Base-by-base conservation (phyloP, 768 basidiomycete genomes). In the Boletellus emodensis region DNA sequence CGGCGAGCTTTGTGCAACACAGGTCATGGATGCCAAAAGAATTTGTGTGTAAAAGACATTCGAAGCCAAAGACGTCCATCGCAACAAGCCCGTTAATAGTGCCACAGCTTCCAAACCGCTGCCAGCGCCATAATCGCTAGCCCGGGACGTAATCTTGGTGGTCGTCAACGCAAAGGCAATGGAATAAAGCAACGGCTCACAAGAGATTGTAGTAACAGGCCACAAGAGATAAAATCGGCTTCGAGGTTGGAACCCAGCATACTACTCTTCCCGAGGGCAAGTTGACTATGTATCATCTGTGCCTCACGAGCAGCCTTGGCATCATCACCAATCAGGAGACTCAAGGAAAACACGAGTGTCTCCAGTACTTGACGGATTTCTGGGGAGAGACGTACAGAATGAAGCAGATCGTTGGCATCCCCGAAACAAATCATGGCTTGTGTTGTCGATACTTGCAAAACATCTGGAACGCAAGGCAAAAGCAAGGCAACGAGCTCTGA, bases 281-380 rank as follows among this genome's bases (percentile, higher is more conserved):
- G 62, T 50, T 84, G 85, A 35, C 83, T 79, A 46, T 87, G 85
- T 71, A 86, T 79, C 66, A 86, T 75, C 51, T 87, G 84, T 14
- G 83, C 80, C 66, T 89, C 85, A 49, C 80, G 73, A n/a, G 82
- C 77, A 41, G 74, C 77, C 62, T 85, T 87, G 22, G 78, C 80
- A 49, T 88, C 86, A 56, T 87, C 85, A 35, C 82, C 83, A 30
- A 86, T 73, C 28, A 82, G 58, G 52, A 84, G 71, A 48, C 79
- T 79, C 39, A 89, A 64, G 5, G 81, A 79, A 34, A 87, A 60
- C 4, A 74, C 72, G 57, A 84, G 83, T 11, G 71, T 71, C 54
- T 88, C 85, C 22, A 89, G 62, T 28, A 77, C 75, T 51, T 79
- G 79, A 51, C 81, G 74, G 42, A 82, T 71, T 38, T 75, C 73